Evolutionary conservation across 192 early-diverging fungal genomes (phyloP).

Genomic region (Backusella mclennaniae): DNA sequence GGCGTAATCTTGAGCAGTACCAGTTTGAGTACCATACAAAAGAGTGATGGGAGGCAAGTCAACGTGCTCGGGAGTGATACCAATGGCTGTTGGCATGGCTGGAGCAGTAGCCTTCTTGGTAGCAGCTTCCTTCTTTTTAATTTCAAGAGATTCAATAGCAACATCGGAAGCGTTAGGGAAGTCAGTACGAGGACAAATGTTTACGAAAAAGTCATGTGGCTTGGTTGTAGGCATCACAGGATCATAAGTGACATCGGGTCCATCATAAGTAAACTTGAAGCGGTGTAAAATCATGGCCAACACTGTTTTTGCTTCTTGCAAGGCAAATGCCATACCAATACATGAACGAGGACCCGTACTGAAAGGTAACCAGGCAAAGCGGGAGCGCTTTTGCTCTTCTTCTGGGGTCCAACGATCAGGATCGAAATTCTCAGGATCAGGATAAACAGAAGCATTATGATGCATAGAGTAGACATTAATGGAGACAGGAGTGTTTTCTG

Average conservation of each 20-base stretch:
- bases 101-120: background rate
- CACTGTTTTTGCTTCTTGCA: conserved; percentile 54
- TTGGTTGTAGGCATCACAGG: conserved; percentile 30
- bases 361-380: conserved; percentile 37
- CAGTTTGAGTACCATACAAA: conserved; percentile 56
- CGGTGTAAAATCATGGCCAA: conserved; percentile 46
- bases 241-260: conserved; percentile 28
- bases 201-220: conserved; percentile 37
- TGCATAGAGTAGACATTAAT: conserved; percentile 24
- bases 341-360: conserved; percentile 34
- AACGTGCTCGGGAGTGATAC: background rate
- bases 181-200: conserved; percentile 22
- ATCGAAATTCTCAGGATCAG: conserved; percentile 28
- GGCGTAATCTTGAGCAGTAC: conserved; percentile 52
- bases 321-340: conserved; percentile 48
- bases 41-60: conserved; percentile 41
- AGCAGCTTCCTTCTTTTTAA: background rate
- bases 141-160: background rate
- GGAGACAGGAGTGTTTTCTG: background rate
- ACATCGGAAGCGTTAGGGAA: conserved; percentile 12
- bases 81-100: background rate
- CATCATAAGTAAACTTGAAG: conserved; percentile 38
- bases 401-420: conserved; percentile 35
- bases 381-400: conserved; percentile 25
- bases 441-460: conserved; percentile 17